Evolutionary conservation across 257 asterid species (phyloP), one percentile per base, ranked within the genome.

Genomic region (Solanum phureja): DNA sequence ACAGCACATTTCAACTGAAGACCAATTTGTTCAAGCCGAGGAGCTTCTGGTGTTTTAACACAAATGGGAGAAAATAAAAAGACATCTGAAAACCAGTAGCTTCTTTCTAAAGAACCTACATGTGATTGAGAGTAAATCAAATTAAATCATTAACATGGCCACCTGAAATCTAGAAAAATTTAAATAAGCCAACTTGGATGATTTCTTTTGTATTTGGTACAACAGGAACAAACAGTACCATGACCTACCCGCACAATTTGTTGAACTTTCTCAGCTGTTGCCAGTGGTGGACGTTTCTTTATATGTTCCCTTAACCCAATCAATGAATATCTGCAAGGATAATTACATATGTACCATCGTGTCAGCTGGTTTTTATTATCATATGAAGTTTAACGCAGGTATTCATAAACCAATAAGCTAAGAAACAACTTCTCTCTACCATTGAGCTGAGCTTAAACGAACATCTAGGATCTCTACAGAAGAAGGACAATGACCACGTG

Each of bases 201-300:
- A 21, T 27, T 79, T 77, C 31, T 46, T 79, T 44, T 14, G 40
- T 44, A 44, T 46, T 81, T 81, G 85, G 66, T 46, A 81, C 68
- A 81, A 29, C 16, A 81, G 69, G 56, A 81, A 29, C 23, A 81
- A 81, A 46, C 66, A 81, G 38, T 29, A 46, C 38, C 85, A 46
- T 18, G 85, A 81, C 85, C 85, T 91, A 97, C 99, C 96, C 98
- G 89, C 71, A 97, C 96, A 92, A 95, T 88, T 92, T 95, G 99
- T 93, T 97, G 99, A 92, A 97, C 95, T 89, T 97, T 97, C 91
- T 97, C 99, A 11, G 99, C 88, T 85, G 99, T 95, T 85, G 99
- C 98, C 83, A 97, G 90, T 79, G 99, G 99, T 56, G 99, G 99
- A 31, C 99, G 99, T 92, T 97, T 97, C 95, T 97, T 97, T 90